Percentiles rank a stretch among this genome's conserved stretches.
phyloP scores from a whole-genome alignment of 805 yeast species.

The Saccharomycopsis sp. region DNA sequence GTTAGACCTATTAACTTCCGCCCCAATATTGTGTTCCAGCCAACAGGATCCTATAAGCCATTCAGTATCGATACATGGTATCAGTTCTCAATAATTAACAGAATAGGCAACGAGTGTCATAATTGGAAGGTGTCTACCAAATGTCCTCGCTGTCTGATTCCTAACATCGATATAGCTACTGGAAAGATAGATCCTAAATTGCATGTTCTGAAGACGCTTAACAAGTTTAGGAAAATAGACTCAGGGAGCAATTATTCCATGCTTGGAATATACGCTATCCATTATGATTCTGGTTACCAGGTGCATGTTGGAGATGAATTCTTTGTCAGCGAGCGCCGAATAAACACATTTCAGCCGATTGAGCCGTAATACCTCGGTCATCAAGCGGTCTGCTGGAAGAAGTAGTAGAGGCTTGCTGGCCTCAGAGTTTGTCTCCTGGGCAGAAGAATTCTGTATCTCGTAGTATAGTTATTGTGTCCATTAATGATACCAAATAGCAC shows the following conservation, averaged over 20 bases:
- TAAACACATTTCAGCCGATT: conserved; percentile 6
- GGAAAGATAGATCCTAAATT: conserved; percentile 23
- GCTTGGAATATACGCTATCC: conserved; percentile 14
- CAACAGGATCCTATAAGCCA: conserved; percentile 24
- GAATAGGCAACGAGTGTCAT: conserved; percentile 20
- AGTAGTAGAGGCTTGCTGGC: too few species aligned
- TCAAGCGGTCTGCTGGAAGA: too few species aligned
- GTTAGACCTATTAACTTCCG: conserved; percentile 25
- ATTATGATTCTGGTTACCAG: conserved; percentile 21
- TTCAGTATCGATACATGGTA: conserved; percentile 31
- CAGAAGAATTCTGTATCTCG: too few species aligned
- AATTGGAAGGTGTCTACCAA: conserved; percentile 25
- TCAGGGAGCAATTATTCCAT: conserved; percentile 24
- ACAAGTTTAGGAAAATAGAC: conserved; percentile 27
- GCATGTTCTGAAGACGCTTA: conserved; percentile 28
- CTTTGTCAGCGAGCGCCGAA: conserved; percentile 20
- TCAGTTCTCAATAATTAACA: conserved; percentile 17
- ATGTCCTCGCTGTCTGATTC: conserved; percentile 28
- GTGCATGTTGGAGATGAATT: conserved; percentile 43
- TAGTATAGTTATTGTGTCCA: too few species aligned
- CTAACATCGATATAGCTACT: conserved; percentile 26
- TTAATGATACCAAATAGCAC: too few species aligned
- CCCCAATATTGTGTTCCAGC: conserved; percentile 27
- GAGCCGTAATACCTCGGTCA: too few species aligned
- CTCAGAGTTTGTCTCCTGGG: too few species aligned